Conservation (phyloP, 2,329 filamentous ascomycete genomes). For the Trichoderma brevicompactum region DNA sequence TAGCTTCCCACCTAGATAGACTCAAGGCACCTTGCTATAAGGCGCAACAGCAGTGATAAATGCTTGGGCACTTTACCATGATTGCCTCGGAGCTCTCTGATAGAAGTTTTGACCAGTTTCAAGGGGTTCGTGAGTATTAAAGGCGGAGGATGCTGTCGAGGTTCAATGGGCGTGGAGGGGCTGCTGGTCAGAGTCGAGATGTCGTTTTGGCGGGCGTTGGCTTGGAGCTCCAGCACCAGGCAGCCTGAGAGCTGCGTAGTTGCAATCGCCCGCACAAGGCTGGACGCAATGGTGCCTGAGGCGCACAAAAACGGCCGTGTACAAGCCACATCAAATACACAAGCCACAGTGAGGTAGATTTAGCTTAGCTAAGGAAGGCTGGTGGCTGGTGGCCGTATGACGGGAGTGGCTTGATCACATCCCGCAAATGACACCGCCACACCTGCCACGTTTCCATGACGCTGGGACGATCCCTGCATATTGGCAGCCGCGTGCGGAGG, state of each 20-base stretch:
- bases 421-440: slow-evolving; percentile 26
- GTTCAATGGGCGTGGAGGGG: slow-evolving; percentile 25
- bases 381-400: slow-evolving; percentile 9
- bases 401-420: slow-evolving; percentile 28
- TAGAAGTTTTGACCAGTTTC: neutral
- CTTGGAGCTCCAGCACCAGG: slow-evolving; percentile 46
- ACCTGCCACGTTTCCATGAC: slow-evolving; percentile 5
- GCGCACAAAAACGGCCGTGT: slow-evolving; percentile 28
- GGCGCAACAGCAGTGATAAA: neutral
- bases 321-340: slow-evolving; percentile 26
- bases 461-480: slow-evolving; percentile 25
- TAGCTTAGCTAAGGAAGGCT: slow-evolving; percentile 10
- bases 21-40: neutral
- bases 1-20: slow-evolving; percentile 23
- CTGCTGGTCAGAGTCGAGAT: slow-evolving; percentile 26
- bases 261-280: slow-evolving; percentile 37
- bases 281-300: slow-evolving; percentile 40
- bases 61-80: slow-evolving; percentile 26
- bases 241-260: slow-evolving; percentile 51
- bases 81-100: slow-evolving; percentile 15
- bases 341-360: neutral
- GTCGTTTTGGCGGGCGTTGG: slow-evolving; percentile 31
- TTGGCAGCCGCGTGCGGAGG: slow-evolving; percentile 2
- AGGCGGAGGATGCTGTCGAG: slow-evolving; percentile 4
- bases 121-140: neutral